Base-by-base conservation (phyloP, 2,329 filamentous ascomycete species). In the Scedosporium aurantiacum region DNA sequence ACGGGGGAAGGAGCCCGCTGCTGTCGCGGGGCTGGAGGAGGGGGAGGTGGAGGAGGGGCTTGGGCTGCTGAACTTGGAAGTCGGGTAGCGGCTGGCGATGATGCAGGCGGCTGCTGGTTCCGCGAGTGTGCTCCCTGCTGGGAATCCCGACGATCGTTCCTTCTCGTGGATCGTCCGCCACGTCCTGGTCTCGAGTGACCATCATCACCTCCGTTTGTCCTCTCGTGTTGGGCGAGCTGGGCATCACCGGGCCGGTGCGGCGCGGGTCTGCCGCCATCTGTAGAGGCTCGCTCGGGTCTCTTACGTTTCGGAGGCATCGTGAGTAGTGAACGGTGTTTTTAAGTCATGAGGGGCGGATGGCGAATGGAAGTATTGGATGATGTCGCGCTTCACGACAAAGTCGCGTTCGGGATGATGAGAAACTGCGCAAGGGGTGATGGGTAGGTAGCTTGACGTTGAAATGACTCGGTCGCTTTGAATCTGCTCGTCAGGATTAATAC, bases 231-330 rank as follows among this genome's bases (percentile, higher is more conserved):
- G 52, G 75, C 82, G 61, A 85, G 68, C 45, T 73, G 68, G 5
- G 79, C 79, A 66, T 86, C 81, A 60, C 76, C 78, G 56, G 85
- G 84, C 40, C 83, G 82, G 72, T 87, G 83, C 59, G 85, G 85
- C 58, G 84, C 81, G 21, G 84, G 83, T 63, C 85, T 78, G 64
- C 73, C 73, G 61, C 74, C 76, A 62, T 84, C 81, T 64, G 73
- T 72, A 63, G 75, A 74, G 59, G 72, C 72, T 65, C 81, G 75
- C 57, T 83, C 80, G 68, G 76, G 75, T 71, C 81, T 79, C 78
- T 85, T 85, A 68, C 82, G 78, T 74, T 85, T 85, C 28, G 79
- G 78, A 74, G 80, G 77, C 82, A 85, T 84, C 64, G 67, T 68
- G 69, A 25, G 41, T 16, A 21, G 6, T 50, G 45, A 12, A 40